phyloP scores from a whole-genome alignment of 164 flowering plant species.

The Vitis rupestris region DNA sequence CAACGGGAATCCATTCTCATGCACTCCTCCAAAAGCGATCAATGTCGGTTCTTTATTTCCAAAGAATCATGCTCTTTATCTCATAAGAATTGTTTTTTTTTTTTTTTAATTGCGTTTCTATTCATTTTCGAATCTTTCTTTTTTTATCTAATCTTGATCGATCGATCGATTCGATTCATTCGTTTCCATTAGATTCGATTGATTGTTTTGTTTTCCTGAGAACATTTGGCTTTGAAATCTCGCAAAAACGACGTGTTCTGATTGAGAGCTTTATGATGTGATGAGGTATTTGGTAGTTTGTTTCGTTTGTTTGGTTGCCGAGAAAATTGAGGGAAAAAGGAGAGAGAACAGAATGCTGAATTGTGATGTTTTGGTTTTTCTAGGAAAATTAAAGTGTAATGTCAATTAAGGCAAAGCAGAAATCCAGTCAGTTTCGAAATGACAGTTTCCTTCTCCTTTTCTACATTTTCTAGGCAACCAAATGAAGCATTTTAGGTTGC shows the following conservation, averaged over 20 bases:
- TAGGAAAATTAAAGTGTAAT: neutral
- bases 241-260: neutral
- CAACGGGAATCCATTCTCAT: neutral
- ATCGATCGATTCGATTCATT: neutral
- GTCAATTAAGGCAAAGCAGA: neutral
- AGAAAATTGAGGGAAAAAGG: constrained; percentile 2
- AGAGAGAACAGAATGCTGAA: neutral
- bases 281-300: constrained; percentile 6
- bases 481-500: neutral
- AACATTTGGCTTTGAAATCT: neutral
- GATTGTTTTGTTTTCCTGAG: constrained; percentile 5
- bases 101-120: neutral
- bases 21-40: constrained; percentile 14
- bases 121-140: neutral
- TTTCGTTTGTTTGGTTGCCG: constrained; percentile 6
- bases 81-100: neutral
- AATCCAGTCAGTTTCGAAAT: neutral
- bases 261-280: neutral
- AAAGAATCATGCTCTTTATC: constrained; percentile 9
- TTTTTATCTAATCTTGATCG: neutral
- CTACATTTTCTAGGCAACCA: neutral
- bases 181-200: neutral
- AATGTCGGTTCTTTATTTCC: constrained; percentile 20
- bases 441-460: neutral
- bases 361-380: neutral